Evolutionary conservation across 495 filamentous ascomycete species (phyloP).

Genomic region (Neurospora sp.): DNA sequence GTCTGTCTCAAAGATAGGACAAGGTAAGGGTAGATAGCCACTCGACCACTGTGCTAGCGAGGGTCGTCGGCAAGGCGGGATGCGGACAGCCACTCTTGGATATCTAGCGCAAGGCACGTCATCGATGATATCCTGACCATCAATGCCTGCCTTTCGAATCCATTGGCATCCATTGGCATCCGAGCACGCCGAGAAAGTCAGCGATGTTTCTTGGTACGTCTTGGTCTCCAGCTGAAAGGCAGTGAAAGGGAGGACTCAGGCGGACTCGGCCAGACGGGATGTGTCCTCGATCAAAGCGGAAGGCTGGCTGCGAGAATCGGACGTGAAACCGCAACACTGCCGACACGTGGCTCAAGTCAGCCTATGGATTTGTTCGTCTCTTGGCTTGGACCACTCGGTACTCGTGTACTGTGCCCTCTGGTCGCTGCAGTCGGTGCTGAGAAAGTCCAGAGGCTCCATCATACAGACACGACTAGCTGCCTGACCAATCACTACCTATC

Average conservation of each 20-base stretch:
- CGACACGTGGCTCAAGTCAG: background rate
- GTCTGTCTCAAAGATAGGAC: background rate
- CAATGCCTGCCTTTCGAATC: background rate
- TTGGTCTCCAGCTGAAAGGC: background rate
- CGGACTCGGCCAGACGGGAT: background rate
- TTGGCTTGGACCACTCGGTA: background rate
- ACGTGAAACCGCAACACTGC: background rate
- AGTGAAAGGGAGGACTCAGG: background rate
- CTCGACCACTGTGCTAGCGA: background rate
- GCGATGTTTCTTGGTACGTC: background rate
- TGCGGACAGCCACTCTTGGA: background rate
- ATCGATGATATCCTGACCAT: background rate
- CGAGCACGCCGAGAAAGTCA: background rate
- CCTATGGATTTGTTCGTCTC: background rate
- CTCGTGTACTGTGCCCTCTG: background rate
- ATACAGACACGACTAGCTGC: background rate
- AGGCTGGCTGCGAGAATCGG: background rate
- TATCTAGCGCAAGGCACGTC: background rate
- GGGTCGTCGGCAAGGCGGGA: background rate
- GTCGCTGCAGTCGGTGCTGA: background rate
- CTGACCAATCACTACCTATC: background rate
- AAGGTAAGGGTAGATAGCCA: background rate
- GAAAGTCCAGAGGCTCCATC: background rate
- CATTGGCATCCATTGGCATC: background rate
- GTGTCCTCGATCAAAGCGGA: background rate